These are phyloP conservation scores for Cadophora sp. DNA, from an alignment of 2,329 filamentous ascomycete species.

Conservation along the genomic window DNA sequence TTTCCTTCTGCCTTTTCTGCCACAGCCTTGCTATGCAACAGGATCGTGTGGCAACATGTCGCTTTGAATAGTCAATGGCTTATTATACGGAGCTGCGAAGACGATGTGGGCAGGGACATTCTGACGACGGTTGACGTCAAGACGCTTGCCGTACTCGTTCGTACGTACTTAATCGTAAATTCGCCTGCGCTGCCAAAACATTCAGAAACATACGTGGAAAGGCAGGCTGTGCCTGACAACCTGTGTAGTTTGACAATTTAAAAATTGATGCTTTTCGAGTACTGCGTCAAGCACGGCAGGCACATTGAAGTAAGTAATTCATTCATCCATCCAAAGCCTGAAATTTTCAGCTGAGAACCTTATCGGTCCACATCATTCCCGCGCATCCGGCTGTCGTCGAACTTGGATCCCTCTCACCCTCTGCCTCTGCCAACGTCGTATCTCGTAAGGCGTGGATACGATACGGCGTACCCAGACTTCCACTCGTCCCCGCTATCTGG, in stretches of 20 bases:
- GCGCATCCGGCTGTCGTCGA: constrained; percentile 8
- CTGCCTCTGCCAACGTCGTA: constrained; percentile 1
- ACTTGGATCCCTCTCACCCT: not conserved
- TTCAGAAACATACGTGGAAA: not conserved
- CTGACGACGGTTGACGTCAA: not conserved
- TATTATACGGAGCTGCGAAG: not conserved
- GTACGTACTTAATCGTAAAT: not conserved
- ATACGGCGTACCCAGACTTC: not conserved
- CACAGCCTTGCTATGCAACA: constrained; percentile 2
- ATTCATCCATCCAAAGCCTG: not conserved
- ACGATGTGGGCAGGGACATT: not conserved
- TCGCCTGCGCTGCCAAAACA: not conserved
- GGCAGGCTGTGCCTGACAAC: not conserved
- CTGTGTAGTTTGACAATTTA: not conserved
- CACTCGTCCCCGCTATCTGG: not conserved
- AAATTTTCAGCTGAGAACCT: constrained; percentile 11
- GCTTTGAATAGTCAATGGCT: too few relatives aligned
- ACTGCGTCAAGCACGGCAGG: not conserved
- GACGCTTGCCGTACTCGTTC: not conserved
- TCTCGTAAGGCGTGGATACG: constrained; percentile 9
- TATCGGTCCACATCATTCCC: constrained; percentile 9
- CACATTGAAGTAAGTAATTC: not conserved
- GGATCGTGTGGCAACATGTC: not conserved
- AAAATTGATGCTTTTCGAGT: too few relatives aligned
- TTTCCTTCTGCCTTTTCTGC: not conserved